Base-by-base conservation (phyloP, 345 rosid genomes). In the Kernera saxatilis region DNA sequence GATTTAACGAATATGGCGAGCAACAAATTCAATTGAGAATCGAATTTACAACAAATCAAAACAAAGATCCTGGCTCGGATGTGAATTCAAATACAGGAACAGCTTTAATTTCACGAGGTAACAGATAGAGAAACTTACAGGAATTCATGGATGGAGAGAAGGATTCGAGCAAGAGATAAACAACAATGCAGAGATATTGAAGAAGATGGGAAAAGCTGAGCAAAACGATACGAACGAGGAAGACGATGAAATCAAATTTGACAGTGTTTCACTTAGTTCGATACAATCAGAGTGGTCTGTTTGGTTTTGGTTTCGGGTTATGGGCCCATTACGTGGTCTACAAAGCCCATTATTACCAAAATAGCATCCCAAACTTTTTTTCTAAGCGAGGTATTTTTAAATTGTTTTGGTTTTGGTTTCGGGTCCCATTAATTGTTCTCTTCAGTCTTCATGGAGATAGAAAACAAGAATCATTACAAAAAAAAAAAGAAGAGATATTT, bases 191-290 rank as follows among this genome's bases (percentile, higher is more conserved):
- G 36, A 52, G 26, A 26, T 15, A n/a, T n/a, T n/a, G 48, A 53
- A 12, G 41, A 53, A 27, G 27, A 39, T 36, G 11, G 19, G 48
- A 35, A 8, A 25, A 6, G 26, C 50, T 10, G 26, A 46, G 69
- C 19, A 32, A 33, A 13, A 40, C 64, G 55, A 43, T 44, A 48
- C 45, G 67, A 70, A 70, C 59, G 67, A 70, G 40, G 74, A 60
- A 59, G 66, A 55, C 35, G 54, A 56, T 69, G 65, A 45, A 41
- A 67, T 68, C 54, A 30, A 68, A 68, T 29, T 57, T 32, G 63
- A 8, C 15, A 29, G 64, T 44, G 64, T 33, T 55, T 56, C 63
- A 8, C 44, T 45, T 57, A n/a, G 23, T 48, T 70, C 74, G 74
- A 70, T 70, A 70, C 67, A 49, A 70, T 25, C 74, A 59, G 74